Evolutionary conservation across 805 yeast species (phyloP), one percentile per base, ranked within the genome.

Genomic region (Wickerhamiella kurtzmanii): DNA sequence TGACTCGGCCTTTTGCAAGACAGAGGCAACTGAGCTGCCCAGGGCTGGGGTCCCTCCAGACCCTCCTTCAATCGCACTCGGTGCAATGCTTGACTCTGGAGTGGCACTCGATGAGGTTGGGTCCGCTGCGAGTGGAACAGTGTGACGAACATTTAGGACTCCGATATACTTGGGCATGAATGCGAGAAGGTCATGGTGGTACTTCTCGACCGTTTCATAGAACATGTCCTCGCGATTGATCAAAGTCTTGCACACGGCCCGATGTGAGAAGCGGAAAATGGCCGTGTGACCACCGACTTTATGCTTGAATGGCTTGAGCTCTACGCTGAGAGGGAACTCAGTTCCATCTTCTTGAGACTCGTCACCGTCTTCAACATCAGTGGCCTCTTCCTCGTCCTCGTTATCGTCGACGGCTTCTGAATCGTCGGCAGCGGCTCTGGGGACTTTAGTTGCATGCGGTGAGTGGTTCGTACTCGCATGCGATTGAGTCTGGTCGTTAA

Each of bases 281-380:
- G 96, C 96, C 0, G 96, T 89, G 61, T 92, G 99, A 0, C 99
- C 99, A 5, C 99, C 99, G 19, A 92, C 97, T 60, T 84, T 87
- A 60, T 92, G 87, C 47, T 80, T 79, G 65, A 88, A 89, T 1
- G 97, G 97, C 46, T 84, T 76, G 49, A 89, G 66, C 61, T 89
- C 96, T 1, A 88, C 95, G 1, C 95, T 83, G 25, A 86, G 53
- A 0, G 72, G 71, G 51, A 53, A 56, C 54, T 47, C 53, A 16
- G 18, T 36, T 32, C 39, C 46, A 16, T 44, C 44, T 11, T 28
- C 47, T 16, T 44, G 47, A 18, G 32, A 25, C 54, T 47, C 53
- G 17, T 19, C 40, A 28, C 42, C 46, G 16, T 45, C 45, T 6
- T 28, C 47, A 20, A 42, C 48, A 16, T 46, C 54, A 2, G 42